phyloP scores from a whole-genome alignment of 31 red algal genomes.

The Bonnemaisonia californica region DNA sequence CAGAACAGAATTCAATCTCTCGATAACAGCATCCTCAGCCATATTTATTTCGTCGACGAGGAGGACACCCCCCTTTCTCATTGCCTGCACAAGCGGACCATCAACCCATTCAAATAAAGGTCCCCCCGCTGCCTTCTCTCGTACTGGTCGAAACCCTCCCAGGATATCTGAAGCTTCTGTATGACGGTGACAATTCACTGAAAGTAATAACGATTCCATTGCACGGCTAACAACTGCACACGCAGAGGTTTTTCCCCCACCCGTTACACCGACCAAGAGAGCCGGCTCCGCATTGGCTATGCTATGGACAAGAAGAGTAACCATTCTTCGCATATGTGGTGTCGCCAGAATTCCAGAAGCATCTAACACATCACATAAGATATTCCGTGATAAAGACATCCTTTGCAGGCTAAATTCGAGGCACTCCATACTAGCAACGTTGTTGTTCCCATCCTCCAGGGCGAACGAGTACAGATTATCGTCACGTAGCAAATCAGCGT shows the following conservation, averaged over 20 bases:
- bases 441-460: not conserved
- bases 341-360: constrained; percentile 54
- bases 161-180: constrained; percentile 95
- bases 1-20: constrained; percentile 93
- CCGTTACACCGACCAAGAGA: constrained; percentile 91
- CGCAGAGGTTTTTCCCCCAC: constrained; percentile 90
- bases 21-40: constrained; percentile 96
- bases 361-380: constrained; percentile 18
- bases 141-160: constrained; percentile 79
- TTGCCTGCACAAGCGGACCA: constrained; percentile 85
- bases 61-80: constrained; percentile 73
- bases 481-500: constrained; percentile 36
- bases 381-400: constrained; percentile 10
- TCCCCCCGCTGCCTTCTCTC: not conserved
- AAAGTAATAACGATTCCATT: constrained; percentile 40
- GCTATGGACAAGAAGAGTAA: constrained; percentile 62
- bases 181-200: constrained; percentile 93
- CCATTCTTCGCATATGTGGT: constrained; percentile 66
- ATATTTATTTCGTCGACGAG: constrained; percentile 99
- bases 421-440: constrained; percentile 25
- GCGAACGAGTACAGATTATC: constrained; percentile 57
- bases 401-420: constrained; percentile 37
- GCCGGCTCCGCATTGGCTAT: constrained; percentile 73
- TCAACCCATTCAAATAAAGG: constrained; percentile 92
- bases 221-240: constrained; percentile 62